These are phyloP conservation scores for Acanthamoeba royreba DNA, from an alignment of 208 protist species.

Conservation along the genomic window DNA sequence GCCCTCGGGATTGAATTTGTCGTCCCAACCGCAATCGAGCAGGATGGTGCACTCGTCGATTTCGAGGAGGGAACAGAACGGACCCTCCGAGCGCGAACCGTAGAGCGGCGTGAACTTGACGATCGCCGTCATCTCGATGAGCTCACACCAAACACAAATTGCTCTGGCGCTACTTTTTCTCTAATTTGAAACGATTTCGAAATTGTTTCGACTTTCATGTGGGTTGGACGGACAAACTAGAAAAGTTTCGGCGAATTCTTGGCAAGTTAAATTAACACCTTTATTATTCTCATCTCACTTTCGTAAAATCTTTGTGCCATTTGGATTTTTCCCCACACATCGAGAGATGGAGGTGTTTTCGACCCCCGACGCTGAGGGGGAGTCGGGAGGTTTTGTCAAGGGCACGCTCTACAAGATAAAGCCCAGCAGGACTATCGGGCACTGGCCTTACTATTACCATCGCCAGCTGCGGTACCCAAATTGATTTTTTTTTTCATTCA, in stretches of 20 bases:
- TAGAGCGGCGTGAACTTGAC: conserved; percentile 75
- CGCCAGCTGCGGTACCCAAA: neutral
- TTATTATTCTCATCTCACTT: too few species aligned
- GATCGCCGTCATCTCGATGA: conserved; percentile 66
- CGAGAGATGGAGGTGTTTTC: neutral
- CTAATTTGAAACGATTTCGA: too few species aligned
- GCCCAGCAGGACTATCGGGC: neutral
- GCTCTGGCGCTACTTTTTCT: too few species aligned
- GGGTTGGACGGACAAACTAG: too few species aligned
- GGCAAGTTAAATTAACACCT: too few species aligned
- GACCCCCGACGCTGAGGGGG: neutral
- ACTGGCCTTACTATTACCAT: neutral
- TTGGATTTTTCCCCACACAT: too few species aligned
- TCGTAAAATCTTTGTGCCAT: too few species aligned
- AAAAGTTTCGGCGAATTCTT: too few species aligned
- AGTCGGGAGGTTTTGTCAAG: neutral
- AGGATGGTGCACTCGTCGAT: conserved; percentile 84
- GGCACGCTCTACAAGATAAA: neutral
- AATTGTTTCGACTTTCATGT: too few species aligned
- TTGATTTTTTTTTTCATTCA: too few species aligned
- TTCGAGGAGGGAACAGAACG: conserved; percentile 75
- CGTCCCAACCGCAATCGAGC: conserved; percentile 87
- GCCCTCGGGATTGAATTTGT: conserved; percentile 71
- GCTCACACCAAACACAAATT: too few species aligned
- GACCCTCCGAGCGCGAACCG: conserved; percentile 60